Base-by-base conservation (phyloP, 1,284 basidiomycete genomes). In the Sanghuangporus sanghuang region DNA sequence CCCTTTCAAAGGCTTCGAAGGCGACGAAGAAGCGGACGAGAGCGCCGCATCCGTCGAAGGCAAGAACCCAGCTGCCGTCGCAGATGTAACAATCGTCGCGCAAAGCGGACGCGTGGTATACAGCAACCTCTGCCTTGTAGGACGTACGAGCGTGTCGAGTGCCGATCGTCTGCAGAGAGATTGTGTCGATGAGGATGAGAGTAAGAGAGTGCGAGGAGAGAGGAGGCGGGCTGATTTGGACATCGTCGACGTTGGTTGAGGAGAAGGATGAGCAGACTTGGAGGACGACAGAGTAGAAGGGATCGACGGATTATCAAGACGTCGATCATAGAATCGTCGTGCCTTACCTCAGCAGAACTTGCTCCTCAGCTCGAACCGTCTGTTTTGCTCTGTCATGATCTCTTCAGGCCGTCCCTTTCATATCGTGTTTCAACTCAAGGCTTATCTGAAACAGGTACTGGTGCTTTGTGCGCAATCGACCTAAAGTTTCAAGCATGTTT, bases 31-130 rank as follows among this genome's bases (percentile, higher is more conserved):
- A n/a, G n/a, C 12, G 4, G 62, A 35, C 46, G 46, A 32, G 12
- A 56, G 35, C 1, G 35, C 40, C 16, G 35, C 18, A 40, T 40
- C 27, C 18, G 18, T 16, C 6, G 39, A 23, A 21, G 53, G 16
- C 16, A 32, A 32, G 27, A 32, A 32, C 27, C 27, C 27, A 16
- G 11, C 16, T 16, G 44, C 16, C 1, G 49, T 44, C 23, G 63
- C 58, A 49, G 63, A 64, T 4, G 63, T 64, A n/a, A 36, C 58
- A 21, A 64, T 49, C 1, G 58, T 61, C 7, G 63, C 63, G 23
- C 58, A 48, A 21, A 60, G 46, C 21, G 63, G 58, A 12, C 58
- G 58, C 14, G 63, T 59, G 1, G 63, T 64, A 35, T 54, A 64
- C 14, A 59, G 62, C 11, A 59, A 50, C 6, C 58, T 46, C 18